Evolutionary conservation across 768 basidiomycete genomes (phyloP).

Genomic region (Amanita inopinata): DNA sequence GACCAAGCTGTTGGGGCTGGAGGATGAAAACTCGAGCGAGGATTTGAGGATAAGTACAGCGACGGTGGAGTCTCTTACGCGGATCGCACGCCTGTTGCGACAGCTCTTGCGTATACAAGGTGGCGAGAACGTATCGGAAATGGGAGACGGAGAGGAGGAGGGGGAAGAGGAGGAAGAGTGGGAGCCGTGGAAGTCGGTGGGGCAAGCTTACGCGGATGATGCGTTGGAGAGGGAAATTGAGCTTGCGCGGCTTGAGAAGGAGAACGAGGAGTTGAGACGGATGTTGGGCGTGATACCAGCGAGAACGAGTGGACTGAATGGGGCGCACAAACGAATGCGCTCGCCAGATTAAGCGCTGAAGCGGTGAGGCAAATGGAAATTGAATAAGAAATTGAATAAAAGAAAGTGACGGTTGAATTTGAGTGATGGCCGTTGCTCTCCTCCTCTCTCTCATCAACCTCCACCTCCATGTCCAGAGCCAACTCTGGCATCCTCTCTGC

Average conservation of each 20-base stretch:
- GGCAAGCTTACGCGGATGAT: slow-evolving; percentile 43
- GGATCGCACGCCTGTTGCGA: slow-evolving; percentile 62
- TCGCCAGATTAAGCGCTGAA: slow-evolving; percentile 16
- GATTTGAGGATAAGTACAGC: slow-evolving; percentile 55
- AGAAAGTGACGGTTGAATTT: slow-evolving; percentile 3
- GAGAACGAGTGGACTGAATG: slow-evolving; percentile 29
- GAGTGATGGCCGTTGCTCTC: slow-evolving; percentile 5
- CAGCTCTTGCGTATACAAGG: slow-evolving; percentile 56
- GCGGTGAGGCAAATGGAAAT: neutral
- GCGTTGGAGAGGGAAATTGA: slow-evolving; percentile 88
- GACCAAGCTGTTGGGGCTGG: slow-evolving; percentile 64
- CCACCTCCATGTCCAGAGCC: neutral
- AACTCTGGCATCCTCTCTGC: neutral
- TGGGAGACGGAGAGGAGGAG: slow-evolving; percentile 18
- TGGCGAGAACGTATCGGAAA: slow-evolving; percentile 46
- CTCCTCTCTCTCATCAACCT: neutral
- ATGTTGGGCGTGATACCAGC: slow-evolving; percentile 41
- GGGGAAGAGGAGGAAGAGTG: slow-evolving; percentile 26
- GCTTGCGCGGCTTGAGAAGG: slow-evolving; percentile 74
- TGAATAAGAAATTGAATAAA: neutral
- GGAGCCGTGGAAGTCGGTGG: slow-evolving; percentile 28
- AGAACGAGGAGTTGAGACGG: slow-evolving; percentile 74
- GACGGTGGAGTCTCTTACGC: slow-evolving; percentile 57
- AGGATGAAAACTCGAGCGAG: slow-evolving; percentile 53
- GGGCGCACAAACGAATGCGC: slow-evolving; percentile 29